A percentile compares a stretch with the other conserved stretches of the same genome.
Conservation (phyloP, 2,329 filamentous ascomycete genomes). For the Clonostachys chloroleuca region DNA sequence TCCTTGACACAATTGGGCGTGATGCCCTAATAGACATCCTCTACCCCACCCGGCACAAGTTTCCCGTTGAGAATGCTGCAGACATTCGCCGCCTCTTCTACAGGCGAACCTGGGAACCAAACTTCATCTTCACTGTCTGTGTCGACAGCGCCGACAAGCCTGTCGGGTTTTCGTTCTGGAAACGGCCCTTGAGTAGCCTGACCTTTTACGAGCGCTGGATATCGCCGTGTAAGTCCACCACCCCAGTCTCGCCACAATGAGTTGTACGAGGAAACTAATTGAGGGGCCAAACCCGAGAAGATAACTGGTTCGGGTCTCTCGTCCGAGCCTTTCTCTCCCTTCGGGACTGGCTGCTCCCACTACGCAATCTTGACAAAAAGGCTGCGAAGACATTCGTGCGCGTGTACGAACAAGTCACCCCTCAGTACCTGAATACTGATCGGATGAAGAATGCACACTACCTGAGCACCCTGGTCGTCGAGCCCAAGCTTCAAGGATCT, state of each 20-base stretch:
- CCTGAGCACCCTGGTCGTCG: conserved; percentile 23
- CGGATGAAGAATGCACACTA: conserved; percentile 25
- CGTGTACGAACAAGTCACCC: conserved; percentile 15
- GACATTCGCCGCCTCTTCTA: conserved; percentile 18
- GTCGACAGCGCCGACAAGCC: conserved; percentile 7
- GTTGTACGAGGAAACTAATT: background rate
- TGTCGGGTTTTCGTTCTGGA: conserved; percentile 26
- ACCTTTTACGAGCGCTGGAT: conserved; percentile 21
- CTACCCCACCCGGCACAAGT: conserved; percentile 16
- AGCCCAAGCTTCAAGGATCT: conserved; percentile 19
- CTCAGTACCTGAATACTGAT: conserved; percentile 15
- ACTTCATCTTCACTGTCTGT: conserved; percentile 20
- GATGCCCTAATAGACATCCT: conserved; percentile 22
- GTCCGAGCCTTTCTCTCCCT: conserved; percentile 14
- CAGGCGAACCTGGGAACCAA: conserved; percentile 22
- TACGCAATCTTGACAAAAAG: conserved; percentile 10
- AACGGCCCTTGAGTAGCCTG: conserved; percentile 15
- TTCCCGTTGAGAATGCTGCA: conserved; percentile 10
- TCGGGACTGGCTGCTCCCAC: conserved; percentile 15
- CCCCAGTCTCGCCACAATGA: background rate
- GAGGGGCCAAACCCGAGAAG: conserved; percentile 5
- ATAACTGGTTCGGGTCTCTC: conserved; percentile 21
- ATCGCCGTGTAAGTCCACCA: conserved; percentile 16
- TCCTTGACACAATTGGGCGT: conserved; percentile 17
- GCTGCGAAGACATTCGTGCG: conserved; percentile 14